Evolutionary conservation across 495 filamentous ascomycete genomes (phyloP).

Genomic region (Lepidopterella palustris): DNA sequence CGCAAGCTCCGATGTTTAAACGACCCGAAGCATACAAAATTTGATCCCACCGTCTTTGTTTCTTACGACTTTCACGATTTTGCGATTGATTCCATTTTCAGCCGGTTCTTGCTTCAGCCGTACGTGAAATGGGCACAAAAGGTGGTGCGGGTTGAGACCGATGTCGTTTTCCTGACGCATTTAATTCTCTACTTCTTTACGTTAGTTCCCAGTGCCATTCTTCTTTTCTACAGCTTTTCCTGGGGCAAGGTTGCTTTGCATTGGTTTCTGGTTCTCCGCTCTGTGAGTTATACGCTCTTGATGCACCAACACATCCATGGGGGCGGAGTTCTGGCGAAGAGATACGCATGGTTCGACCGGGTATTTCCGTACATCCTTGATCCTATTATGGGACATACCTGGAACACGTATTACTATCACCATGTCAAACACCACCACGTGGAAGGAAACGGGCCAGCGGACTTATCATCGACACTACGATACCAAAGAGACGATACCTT

Average conservation of each 20-base stretch:
- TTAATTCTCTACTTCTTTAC: slow-evolving; percentile 64
- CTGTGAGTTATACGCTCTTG: slow-evolving; percentile 71
- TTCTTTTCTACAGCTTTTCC: slow-evolving; percentile 57
- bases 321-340: slow-evolving; percentile 55
- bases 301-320: slow-evolving; percentile 79
- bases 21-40: slow-evolving; percentile 41
- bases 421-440: slow-evolving; percentile 83
- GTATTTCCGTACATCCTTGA: slow-evolving; percentile 67
- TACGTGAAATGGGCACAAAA: slow-evolving; percentile 50
- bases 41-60: slow-evolving; percentile 51
- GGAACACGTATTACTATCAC: slow-evolving; percentile 79
- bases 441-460: slow-evolving; percentile 70
- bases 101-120: slow-evolving; percentile 46
- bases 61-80: slow-evolving; percentile 41
- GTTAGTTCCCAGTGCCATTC: slow-evolving; percentile 58
- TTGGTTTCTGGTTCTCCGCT: slow-evolving; percentile 53
- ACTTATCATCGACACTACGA: slow-evolving; percentile 66
- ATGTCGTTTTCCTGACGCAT: slow-evolving; percentile 73
- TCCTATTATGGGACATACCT: slow-evolving; percentile 74
- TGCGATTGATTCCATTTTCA: slow-evolving; percentile 39
- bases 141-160: slow-evolving; percentile 54
- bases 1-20: slow-evolving; percentile 37
- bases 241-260: slow-evolving; percentile 60
- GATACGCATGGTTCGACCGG: slow-evolving; percentile 48
- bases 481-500: slow-evolving; percentile 63